A percentile compares a stretch with the other conserved stretches of the same genome.
These are phyloP conservation scores for Mortierella sp. DNA, from an alignment of 371 early-diverging fungal species.

Conservation along the genomic window DNA sequence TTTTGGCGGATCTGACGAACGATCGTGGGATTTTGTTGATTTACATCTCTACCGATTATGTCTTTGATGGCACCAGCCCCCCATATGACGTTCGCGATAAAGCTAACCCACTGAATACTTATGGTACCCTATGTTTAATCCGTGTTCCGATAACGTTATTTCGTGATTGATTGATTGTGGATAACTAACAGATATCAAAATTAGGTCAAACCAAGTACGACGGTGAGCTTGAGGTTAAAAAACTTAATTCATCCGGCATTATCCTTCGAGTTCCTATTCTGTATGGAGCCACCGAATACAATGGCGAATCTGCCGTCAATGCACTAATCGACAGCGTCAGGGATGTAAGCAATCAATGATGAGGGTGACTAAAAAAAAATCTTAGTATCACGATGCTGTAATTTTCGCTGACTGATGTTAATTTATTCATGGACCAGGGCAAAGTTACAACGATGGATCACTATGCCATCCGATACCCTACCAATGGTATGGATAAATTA, in stretches of 20 bases:
- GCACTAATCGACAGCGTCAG: slow-evolving; percentile 73
- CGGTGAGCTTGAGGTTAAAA: slow-evolving; percentile 78
- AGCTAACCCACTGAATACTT: slow-evolving; percentile 86
- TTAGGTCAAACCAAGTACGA: slow-evolving; percentile 76
- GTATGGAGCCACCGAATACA: slow-evolving; percentile 77
- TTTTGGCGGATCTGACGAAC: slow-evolving; percentile 68
- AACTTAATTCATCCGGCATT: slow-evolving; percentile 67
- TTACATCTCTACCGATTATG: slow-evolving; percentile 94
- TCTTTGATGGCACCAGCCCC: slow-evolving; percentile 88
- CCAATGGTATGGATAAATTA: slow-evolving; percentile 67
- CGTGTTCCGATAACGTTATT: neutral
- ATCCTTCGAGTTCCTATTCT: slow-evolving; percentile 87
- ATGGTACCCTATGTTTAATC: slow-evolving; percentile 60
- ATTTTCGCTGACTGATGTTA: neutral
- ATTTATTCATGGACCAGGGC: slow-evolving; percentile 15
- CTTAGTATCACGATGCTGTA: neutral
- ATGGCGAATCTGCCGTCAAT: slow-evolving; percentile 85
- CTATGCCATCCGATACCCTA: slow-evolving; percentile 80
- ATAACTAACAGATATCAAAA: neutral
- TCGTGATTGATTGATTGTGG: neutral
- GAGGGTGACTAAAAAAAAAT: slow-evolving; percentile 1
- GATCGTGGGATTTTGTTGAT: slow-evolving; percentile 68
- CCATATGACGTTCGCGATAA: slow-evolving; percentile 79
- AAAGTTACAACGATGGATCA: slow-evolving; percentile 74
- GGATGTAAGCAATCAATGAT: slow-evolving; percentile 35